These are phyloP conservation scores for Colletotrichum chrysophilum DNA, from an alignment of 2,329 filamentous ascomycete species.

Conservation along the genomic window DNA sequence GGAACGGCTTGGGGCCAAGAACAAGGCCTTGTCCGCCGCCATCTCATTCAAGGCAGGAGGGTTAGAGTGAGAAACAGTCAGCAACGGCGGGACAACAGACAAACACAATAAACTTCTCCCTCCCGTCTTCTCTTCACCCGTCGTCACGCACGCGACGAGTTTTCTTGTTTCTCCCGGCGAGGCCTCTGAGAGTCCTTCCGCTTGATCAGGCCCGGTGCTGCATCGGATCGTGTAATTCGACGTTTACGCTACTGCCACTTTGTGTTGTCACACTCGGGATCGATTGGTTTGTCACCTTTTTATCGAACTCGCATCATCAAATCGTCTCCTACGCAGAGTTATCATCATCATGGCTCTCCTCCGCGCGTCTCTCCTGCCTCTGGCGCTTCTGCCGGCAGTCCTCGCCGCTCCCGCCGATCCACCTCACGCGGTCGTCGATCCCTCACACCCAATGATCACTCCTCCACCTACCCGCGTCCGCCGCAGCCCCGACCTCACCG, in stretches of 20 bases:
- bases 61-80: background rate
- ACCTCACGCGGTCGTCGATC: background rate
- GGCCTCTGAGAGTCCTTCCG: background rate
- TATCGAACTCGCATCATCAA: background rate
- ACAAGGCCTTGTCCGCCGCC: background rate
- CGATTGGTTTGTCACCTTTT: background rate
- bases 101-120: background rate
- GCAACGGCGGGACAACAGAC: background rate
- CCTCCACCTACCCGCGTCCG: conserved; percentile 20
- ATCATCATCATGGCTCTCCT: background rate
- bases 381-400: conserved; percentile 17
- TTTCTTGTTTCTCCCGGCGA: background rate
- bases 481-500: conserved; percentile 30
- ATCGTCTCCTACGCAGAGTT: background rate
- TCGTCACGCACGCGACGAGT: background rate
- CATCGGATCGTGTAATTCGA: background rate
- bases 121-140: background rate
- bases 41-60: background rate
- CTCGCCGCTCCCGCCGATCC: conserved; percentile 21
- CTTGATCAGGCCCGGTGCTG: background rate
- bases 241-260: background rate
- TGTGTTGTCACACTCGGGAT: background rate
- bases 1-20: background rate
- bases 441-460: conserved; percentile 29
- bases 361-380: background rate